phyloP scores from a whole-genome alignment of 768 basidiomycete species.

The Trametes maxima region DNA sequence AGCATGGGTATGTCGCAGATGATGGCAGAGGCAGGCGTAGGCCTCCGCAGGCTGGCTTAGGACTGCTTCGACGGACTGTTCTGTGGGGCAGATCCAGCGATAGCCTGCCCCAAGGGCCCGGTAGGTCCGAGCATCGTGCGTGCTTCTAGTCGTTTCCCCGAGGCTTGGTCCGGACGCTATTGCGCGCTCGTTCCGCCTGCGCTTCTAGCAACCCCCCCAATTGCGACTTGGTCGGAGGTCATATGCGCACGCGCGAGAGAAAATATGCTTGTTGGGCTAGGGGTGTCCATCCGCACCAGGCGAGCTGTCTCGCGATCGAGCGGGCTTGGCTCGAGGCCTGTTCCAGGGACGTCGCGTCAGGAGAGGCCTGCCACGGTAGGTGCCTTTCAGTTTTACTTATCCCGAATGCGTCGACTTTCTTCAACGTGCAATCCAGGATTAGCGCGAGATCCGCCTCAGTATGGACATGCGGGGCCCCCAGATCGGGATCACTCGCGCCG shows the following conservation, averaged over 20 bases:
- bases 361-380: neutral
- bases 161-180: slow-evolving; percentile 9
- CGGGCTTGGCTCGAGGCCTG: neutral
- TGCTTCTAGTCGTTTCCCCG: slow-evolving; percentile 15
- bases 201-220: neutral
- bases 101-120: neutral
- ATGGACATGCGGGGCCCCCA: neutral
- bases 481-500: slow-evolving; percentile 3
- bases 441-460: neutral
- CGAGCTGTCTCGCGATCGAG: neutral
- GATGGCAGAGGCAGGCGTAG: neutral
- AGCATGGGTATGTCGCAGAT: neutral
- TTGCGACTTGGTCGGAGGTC: slow-evolving; percentile 1
- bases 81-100: neutral
- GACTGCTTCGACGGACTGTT: neutral
- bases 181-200: neutral
- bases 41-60: neutral
- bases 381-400: too few relatives aligned
- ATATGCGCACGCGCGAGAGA: slow-evolving; percentile 5
- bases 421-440: neutral
- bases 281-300: neutral
- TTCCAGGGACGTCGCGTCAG: neutral
- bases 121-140: slow-evolving; percentile 16
- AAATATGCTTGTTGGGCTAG: too few relatives aligned
- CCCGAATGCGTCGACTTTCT: neutral